Conservation (phyloP, 2,329 filamentous ascomycete species). For the Xylariaceae sp. region DNA sequence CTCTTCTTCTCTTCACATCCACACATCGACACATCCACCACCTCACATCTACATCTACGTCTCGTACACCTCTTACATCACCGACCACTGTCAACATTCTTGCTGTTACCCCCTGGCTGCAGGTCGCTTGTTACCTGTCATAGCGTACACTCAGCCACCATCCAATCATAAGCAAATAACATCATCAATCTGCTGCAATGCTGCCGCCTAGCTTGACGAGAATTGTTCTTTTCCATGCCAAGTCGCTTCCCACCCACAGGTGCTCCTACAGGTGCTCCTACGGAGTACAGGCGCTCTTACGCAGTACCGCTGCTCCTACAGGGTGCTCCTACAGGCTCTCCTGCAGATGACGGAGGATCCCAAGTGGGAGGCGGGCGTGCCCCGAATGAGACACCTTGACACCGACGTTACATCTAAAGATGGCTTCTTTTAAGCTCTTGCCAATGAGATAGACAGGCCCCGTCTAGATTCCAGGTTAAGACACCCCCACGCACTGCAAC, state of each 20-base stretch:
- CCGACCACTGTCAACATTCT: not conserved
- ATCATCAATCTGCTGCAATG: constrained; percentile 1
- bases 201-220: constrained; percentile 9
- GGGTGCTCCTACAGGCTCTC: not conserved
- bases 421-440: constrained; percentile 5
- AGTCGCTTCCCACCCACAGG: not conserved
- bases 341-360: constrained; percentile 8
- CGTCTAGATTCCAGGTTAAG: not conserved
- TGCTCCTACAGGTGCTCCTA: not conserved
- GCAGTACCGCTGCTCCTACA: no score
- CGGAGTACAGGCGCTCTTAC: no score
- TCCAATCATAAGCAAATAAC: constrained; percentile 5
- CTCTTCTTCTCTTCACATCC: not conserved
- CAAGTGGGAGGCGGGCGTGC: constrained; percentile 7
- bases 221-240: constrained; percentile 1
- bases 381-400: constrained; percentile 8
- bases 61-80: not conserved
- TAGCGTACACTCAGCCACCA: not conserved
- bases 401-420: constrained; percentile 18
- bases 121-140: constrained; percentile 3
- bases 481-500: not conserved
- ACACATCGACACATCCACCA: not conserved
- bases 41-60: not conserved
- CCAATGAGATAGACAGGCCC: constrained; percentile 11
- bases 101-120: constrained; percentile 1